Evolutionary conservation across 2,329 filamentous ascomycete genomes (phyloP), one percentile per base, ranked within the genome.

Genomic region (Zalaria sp.): DNA sequence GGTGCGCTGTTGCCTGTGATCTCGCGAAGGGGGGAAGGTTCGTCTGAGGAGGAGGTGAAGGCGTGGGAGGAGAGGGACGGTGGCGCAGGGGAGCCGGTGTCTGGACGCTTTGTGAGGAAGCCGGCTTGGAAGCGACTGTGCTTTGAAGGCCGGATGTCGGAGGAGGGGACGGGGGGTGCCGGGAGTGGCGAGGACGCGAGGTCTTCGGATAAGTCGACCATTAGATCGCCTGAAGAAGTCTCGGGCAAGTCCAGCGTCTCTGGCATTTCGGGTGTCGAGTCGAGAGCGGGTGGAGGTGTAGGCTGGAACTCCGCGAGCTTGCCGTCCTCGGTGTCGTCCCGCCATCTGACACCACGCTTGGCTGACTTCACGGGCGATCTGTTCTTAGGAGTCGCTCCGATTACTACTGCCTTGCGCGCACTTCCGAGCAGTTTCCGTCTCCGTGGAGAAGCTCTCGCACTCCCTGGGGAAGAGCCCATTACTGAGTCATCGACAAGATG

Each of bases 241-340:
- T 41, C 43, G 5, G 51, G 44, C 27, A 51, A 45, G 34, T 49
- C 44, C 18, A 41, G 38, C 9, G 38, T 43, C 18, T 37, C 40
- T 11, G 35, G 39, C 25, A 50, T 43, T 32, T 78, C 73, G 5
- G 77, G 74, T 1, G 75, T 73, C 2, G 68, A 68, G 10, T 74
- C 67, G 5, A 72, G 60, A 55, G 80, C 83, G n/a, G 29, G 7
- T 58, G 87, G 75, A 1, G 91, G 89, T 3, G 89, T 95, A 63
- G 86, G 85, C 55, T 89, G 84, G 57, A 89, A 95, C 57, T 96
- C 91, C 7, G 83, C 87, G 43, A 96, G 66, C 1, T 81, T 79
- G 25, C 87, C 88, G 40, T 89, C 78, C 55, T 93, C 82, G 2
- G 81, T 85, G 53, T 96, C 91, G 53, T 93, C 87, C 44, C 85